Conservation (phyloP, 1,139 yeast species). For the Saccharomyces uvarum region DNA sequence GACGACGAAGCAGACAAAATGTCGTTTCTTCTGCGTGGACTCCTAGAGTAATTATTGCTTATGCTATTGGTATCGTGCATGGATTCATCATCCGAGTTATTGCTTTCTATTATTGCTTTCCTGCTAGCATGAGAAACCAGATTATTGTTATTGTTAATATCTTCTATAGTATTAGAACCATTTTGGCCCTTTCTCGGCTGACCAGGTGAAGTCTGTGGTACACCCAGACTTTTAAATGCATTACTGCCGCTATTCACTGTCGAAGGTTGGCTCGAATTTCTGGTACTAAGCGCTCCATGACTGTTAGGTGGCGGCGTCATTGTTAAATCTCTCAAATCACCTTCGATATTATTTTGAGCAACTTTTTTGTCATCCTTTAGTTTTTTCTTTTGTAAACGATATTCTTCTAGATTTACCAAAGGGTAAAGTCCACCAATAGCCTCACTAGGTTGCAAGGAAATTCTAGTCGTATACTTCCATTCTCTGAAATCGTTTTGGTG, state of each 20-base stretch:
- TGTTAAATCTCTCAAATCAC: constrained; percentile 18
- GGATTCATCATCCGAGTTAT: constrained; percentile 4
- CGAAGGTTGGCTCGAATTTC: constrained; percentile 45
- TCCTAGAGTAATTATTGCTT: constrained; percentile 4
- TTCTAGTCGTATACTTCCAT: constrained; percentile 89
- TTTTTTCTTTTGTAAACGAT: constrained; percentile 40
- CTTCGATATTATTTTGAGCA: constrained; percentile 16
- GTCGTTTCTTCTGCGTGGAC: not conserved
- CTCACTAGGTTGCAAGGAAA: constrained; percentile 51
- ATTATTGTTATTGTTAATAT: constrained; percentile 15
- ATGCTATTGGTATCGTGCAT: constrained; percentile 8
- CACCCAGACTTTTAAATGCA: constrained; percentile 42
- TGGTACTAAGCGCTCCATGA: constrained; percentile 43
- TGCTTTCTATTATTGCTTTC: constrained; percentile 1
- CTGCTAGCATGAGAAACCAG: not conserved
- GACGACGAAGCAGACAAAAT: not conserved
- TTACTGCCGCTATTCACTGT: constrained; percentile 52
- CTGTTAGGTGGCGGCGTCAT: constrained; percentile 32
- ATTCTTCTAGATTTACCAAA: constrained; percentile 48
- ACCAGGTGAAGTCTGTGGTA: constrained; percentile 71
- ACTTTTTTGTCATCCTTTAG: constrained; percentile 18
- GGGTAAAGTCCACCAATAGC: constrained; percentile 73
- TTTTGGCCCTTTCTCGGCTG: constrained; percentile 70
- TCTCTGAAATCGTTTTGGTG: constrained; percentile 94
- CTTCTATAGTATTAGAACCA: constrained; percentile 31